phyloP scores from a whole-genome alignment of 257 asterid species.

The Pogostemon cablin region DNA sequence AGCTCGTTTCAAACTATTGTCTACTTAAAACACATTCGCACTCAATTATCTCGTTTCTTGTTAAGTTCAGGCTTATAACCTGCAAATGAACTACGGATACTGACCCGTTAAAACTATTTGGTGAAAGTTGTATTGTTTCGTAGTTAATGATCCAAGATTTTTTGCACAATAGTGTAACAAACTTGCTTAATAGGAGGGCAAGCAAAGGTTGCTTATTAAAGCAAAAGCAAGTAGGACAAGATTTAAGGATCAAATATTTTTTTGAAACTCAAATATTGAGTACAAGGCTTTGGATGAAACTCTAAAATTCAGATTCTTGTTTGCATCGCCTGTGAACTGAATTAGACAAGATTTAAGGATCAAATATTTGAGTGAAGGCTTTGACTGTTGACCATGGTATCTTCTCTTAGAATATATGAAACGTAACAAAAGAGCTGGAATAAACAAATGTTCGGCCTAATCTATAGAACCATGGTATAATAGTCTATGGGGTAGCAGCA shows the following conservation, averaged over 20 bases:
- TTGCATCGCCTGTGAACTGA: constrained; percentile 10
- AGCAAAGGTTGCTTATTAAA: background rate
- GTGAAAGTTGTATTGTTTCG: too few species aligned
- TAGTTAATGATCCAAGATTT: too few species aligned
- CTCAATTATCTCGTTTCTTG: too few species aligned
- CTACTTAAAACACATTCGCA: too few species aligned
- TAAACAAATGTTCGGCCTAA: constrained; percentile 23
- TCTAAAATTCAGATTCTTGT: constrained; percentile 21
- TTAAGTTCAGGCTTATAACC: too few species aligned
- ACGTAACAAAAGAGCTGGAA: constrained; percentile 18
- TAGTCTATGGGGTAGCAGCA: constrained; percentile 27
- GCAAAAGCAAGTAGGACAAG: constrained; percentile 10
- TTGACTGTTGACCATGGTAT: constrained; percentile 27
- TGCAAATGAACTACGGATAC: too few species aligned
- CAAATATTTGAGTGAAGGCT: background rate
- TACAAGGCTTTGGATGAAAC: constrained; percentile 19
- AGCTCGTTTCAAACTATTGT: too few species aligned
- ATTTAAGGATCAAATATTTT: constrained; percentile 26
- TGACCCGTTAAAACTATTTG: too few species aligned
- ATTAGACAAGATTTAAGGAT: background rate
- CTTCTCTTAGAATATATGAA: constrained; percentile 31
- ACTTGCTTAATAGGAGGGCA: background rate
- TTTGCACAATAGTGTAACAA: too few species aligned
- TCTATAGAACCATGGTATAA: constrained; percentile 14
- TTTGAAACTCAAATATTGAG: too few species aligned